phyloP scores from a whole-genome alignment of 2,329 filamentous ascomycete species.

The Aureobasidium sp. region DNA sequence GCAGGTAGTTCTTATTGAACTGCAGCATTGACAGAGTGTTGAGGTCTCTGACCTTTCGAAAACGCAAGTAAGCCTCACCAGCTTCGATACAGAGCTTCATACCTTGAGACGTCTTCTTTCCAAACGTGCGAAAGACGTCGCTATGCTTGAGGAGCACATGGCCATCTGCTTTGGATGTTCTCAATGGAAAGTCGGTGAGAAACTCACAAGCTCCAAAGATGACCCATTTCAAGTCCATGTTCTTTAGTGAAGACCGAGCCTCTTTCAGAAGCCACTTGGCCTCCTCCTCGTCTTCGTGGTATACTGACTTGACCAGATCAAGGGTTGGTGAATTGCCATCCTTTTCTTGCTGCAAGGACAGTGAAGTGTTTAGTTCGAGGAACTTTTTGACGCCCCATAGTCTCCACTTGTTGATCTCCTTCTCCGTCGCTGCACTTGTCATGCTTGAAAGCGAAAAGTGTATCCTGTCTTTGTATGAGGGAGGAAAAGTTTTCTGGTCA shows the following conservation, averaged over 20 bases:
- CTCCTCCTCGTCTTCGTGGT: neutral
- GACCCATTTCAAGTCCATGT: neutral
- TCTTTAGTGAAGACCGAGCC: neutral
- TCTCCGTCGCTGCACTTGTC: neutral
- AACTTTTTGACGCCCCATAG: slow-evolving; percentile 2
- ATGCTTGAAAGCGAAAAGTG: neutral
- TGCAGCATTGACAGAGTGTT: neutral
- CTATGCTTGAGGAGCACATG: neutral
- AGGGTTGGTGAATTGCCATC: neutral
- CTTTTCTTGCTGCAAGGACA: neutral
- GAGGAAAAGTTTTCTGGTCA: neutral
- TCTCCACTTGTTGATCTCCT: neutral
- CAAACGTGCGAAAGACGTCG: neutral
- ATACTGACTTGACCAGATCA: neutral
- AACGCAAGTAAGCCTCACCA: neutral
- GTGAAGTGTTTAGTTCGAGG: neutral
- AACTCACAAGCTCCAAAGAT: neutral
- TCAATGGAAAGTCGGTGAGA: neutral
- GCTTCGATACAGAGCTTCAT: neutral
- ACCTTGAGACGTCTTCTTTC: neutral
- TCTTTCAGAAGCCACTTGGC: neutral
- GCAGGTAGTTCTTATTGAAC: neutral
- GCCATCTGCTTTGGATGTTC: neutral
- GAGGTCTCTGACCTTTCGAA: neutral
- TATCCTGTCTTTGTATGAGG: neutral